Evolutionary conservation across 495 filamentous ascomycete species (phyloP).

Genomic region (Penicillium alfredii): DNA sequence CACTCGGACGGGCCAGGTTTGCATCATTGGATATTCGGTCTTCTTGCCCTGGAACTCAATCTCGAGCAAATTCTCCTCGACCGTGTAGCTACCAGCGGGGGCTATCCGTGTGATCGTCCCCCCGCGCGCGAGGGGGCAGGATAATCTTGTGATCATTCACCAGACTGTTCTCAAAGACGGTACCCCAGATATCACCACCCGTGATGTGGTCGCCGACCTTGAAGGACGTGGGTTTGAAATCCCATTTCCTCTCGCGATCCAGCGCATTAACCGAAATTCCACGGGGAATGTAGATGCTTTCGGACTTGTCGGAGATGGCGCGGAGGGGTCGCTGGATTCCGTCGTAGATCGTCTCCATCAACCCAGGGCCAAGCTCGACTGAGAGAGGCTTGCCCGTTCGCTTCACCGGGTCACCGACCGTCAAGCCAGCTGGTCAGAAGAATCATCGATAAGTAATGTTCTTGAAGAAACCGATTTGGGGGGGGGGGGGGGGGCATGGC

Average conservation of each 20-base stretch:
- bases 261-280: conserved; percentile 86
- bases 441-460: conserved; percentile 14
- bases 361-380: conserved; percentile 91
- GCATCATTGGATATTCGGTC: conserved; percentile 93
- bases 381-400: conserved; percentile 92
- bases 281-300: conserved; percentile 94
- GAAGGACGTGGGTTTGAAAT: conserved; percentile 74
- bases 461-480: too few relatives aligned
- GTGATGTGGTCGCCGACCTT: conserved; percentile 97
- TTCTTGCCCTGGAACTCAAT: conserved; percentile 96
- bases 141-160: conserved; percentile 92
- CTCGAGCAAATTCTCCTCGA: conserved; percentile 91
- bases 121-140: conserved; percentile 82
- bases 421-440: conserved; percentile 68
- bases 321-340: conserved; percentile 94
- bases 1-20: conserved; percentile 97
- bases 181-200: conserved; percentile 91
- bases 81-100: conserved; percentile 83
- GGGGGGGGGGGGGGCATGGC: conserved; percentile 6
- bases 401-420: conserved; percentile 86
- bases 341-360: conserved; percentile 99
- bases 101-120: conserved; percentile 89
- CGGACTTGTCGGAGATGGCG: conserved; percentile 66
- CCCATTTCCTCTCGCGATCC: conserved; percentile 86
- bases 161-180: conserved; percentile 92